These are phyloP conservation scores for Magnolia kwangsiensis DNA, from an alignment of 164 flowering plant genomes.

Conservation along the genomic window DNA sequence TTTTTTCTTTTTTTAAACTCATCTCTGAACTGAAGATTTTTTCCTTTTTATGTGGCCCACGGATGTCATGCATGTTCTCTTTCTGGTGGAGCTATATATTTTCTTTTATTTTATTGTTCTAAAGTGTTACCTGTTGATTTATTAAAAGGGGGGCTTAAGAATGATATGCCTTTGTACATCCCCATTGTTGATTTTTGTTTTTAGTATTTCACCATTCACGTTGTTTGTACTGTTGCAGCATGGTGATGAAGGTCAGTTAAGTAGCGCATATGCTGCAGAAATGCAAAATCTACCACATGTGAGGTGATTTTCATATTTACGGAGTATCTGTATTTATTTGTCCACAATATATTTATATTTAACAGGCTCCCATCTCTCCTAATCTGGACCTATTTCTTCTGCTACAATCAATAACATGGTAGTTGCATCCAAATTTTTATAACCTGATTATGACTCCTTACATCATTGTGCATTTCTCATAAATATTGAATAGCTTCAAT, in stretches of 20 bases:
- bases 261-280: conserved; percentile 69
- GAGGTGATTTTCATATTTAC: conserved; percentile 51
- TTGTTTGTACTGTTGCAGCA: conserved; percentile 42
- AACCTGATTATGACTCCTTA: neutral
- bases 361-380: neutral
- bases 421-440: neutral
- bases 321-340: neutral
- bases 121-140: neutral
- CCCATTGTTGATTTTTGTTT: neutral
- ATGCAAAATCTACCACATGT: conserved; percentile 69
- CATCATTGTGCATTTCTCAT: neutral
- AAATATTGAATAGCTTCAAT: neutral
- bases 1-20: neutral
- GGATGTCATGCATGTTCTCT: neutral
- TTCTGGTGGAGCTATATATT: neutral
- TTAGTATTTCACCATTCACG: neutral
- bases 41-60: neutral
- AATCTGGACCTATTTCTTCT: neutral
- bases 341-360: neutral
- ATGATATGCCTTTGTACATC: neutral
- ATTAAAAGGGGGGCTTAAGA: neutral
- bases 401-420: neutral
- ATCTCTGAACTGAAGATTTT: neutral
- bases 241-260: conserved; percentile 91
- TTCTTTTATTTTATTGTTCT: neutral